Conservation (phyloP, 306 rosid genomes). For the Ochetophila trinervis region DNA sequence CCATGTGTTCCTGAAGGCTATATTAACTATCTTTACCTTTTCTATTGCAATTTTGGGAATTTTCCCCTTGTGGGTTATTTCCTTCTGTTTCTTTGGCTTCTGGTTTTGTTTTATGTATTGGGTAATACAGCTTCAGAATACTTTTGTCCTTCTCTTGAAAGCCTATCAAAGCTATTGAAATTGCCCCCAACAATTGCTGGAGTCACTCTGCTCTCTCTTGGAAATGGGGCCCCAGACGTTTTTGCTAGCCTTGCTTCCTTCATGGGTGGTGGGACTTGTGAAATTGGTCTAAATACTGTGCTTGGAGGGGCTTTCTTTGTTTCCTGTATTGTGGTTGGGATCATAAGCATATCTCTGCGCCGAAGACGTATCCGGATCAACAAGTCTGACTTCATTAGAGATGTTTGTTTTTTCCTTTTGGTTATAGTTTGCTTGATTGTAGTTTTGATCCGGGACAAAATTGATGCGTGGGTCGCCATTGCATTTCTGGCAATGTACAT, state of each 20-base stretch:
- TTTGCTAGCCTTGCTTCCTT: slow-evolving; percentile 73
- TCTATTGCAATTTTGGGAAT: slow-evolving; percentile 55
- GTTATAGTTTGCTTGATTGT: slow-evolving; percentile 42
- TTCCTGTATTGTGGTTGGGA: slow-evolving; percentile 61
- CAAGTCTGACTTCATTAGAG: slow-evolving; percentile 57
- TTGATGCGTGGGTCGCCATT: slow-evolving; percentile 56
- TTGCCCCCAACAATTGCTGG: slow-evolving; percentile 90
- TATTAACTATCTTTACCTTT: slow-evolving; percentile 63
- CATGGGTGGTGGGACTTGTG: slow-evolving; percentile 43
- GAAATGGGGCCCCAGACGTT: slow-evolving; percentile 90
- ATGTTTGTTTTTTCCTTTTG: slow-evolving; percentile 55
- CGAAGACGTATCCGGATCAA: slow-evolving; percentile 38
- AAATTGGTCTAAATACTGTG: slow-evolving; percentile 67
- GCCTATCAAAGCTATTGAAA: slow-evolving; percentile 52
- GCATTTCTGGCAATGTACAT: slow-evolving; percentile 56
- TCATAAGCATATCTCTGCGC: slow-evolving; percentile 52
- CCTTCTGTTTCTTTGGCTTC: slow-evolving; percentile 56
- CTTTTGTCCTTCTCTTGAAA: slow-evolving; percentile 68
- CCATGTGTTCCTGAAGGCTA: slow-evolving; percentile 66
- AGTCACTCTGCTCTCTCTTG: slow-evolving; percentile 78
- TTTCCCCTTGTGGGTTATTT: slow-evolving; percentile 45
- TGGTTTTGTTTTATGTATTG: slow-evolving; percentile 65
- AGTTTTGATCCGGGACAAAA: slow-evolving; percentile 48
- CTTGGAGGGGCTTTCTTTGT: slow-evolving; percentile 79
- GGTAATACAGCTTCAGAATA: slow-evolving; percentile 83